Base-by-base conservation (phyloP, 2,329 filamentous ascomycete genomes). In the Ophiosphaerella narmari region DNA sequence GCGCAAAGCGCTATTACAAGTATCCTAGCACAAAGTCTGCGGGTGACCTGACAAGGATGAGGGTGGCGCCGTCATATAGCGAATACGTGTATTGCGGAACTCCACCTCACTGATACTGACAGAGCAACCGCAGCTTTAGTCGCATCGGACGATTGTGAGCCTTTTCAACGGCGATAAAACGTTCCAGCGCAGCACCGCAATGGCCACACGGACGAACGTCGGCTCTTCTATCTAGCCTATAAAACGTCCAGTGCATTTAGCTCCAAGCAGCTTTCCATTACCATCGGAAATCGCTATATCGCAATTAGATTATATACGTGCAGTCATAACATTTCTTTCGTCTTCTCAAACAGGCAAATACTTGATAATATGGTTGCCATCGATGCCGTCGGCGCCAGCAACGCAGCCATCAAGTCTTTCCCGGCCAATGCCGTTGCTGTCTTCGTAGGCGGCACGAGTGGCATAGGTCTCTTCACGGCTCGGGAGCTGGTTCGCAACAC, bases 391-490 rank as follows among this genome's bases (percentile, higher is more conserved):
- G 65, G 61, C 40, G 45, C 63, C 16, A 60, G 67, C 51, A 70
- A 70, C 39, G 40, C 57, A 11, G 33, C 57, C 33, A 59, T 70
- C 23, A 66, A 62, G 37, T 50, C 52, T 5, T 56, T 68, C 14
- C 51, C 62, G 2, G 54, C 66, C 1, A 55, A 54, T 32, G 62
- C 68, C 14, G 66, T 70, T 12, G 67, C 65, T 14, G 54, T 71
- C 32, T 71, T 71, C 48, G 70, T 78, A 5, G 77, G 77, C 14
- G 76, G 74, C 33, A 78, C 76, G 13, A 64, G 64, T 5, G 77
- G 77, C 24, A 78, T 79, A 42, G 74, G 74, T 24, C 70, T 74
- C 54, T 74, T 67, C 50, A 78, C 77, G 13, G 72, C 73, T 1
- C 71, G 68, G 36, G 76, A 78, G 52, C 59, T 78, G 31, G 77